phyloP scores from a whole-genome alignment of 2,329 filamentous ascomycete genomes.

The Colletotrichum eremochloae region DNA sequence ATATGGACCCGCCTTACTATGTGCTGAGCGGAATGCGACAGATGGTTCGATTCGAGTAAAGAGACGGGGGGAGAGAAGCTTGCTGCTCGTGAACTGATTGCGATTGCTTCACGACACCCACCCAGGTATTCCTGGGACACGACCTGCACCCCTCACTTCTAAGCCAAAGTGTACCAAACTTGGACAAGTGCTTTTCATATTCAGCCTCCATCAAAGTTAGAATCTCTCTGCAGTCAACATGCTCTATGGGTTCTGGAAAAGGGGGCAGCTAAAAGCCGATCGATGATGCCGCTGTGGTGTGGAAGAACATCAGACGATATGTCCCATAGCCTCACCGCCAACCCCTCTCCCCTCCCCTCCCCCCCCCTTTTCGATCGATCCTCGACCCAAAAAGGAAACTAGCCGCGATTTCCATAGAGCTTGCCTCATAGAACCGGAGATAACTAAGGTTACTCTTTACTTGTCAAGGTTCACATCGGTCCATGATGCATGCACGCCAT shows the following conservation, averaged over 20 bases:
- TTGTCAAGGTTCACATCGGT: not conserved
- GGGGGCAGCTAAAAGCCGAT: not conserved
- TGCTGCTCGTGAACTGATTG: not conserved
- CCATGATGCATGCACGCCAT: not conserved
- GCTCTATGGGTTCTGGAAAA: not conserved
- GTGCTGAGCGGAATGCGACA: too few species aligned
- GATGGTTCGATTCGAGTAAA: not conserved
- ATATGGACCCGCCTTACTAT: not conserved
- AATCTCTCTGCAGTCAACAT: not conserved
- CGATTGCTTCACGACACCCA: not conserved
- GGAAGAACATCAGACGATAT: constrained; percentile 23
- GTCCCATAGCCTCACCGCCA: not conserved
- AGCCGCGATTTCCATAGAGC: not conserved
- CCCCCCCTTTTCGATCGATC: not conserved
- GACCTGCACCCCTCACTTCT: not conserved
- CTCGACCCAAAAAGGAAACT: not conserved
- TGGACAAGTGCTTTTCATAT: too few species aligned
- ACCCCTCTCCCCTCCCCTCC: too few species aligned
- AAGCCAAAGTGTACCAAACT: not conserved
- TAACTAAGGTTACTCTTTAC: not conserved
- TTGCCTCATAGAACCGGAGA: not conserved
- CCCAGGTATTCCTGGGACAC: too few species aligned
- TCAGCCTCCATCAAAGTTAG: too few species aligned
- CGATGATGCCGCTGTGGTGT: constrained; percentile 12
- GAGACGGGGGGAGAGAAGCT: not conserved